Evolutionary conservation across 2,329 filamentous ascomycete genomes (phyloP), one percentile per base, ranked within the genome.

Genomic region (Fusarium austroafricanum): DNA sequence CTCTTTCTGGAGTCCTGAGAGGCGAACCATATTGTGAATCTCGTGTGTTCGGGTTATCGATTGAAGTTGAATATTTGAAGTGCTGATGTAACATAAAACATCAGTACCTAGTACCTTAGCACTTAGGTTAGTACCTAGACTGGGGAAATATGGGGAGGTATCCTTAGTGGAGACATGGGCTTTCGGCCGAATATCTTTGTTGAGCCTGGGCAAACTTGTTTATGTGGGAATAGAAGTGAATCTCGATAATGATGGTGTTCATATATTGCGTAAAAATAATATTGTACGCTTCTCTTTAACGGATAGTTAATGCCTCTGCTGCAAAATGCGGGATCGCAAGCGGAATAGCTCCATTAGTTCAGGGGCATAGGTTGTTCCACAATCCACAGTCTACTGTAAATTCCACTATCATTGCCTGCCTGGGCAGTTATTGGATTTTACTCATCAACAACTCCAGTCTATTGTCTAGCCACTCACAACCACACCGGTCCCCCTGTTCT

Each of bases 1-100:
- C 75, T 97, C 93, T 73, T 88, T 90, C 77, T 98, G 95, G n/a
- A 98, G 83, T 35, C 96, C 96, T 10, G 94, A 97, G 26, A 94
- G 83, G 54, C 75, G 75, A 47, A 68, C 74, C 65, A 70, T 73
- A 23, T 12, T 55, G 43, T 63, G 17, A 40, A 10, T 26, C 43
- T 20, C 37, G 35, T 29, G n/a, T n/a, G 21, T 54, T 43, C 21
- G 20, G 20, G 11, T 2, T 9, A 28, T 46, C 33, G 26, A 40
- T 17, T 33, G n/a, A 37, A 40, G 43, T 55, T 39, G 38, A 44
- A n/a, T 28, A 14, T 31, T 28, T 15, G n/a, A 40, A 23, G 31
- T 47, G 55, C 37, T 71, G 40, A 57, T 68, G 61, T 65, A 46
- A 33, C 35, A 43, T 14, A 18, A 17, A 53, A 44, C 21, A 23